These are phyloP conservation scores for Striga hermonthica DNA, from an alignment of 305 asterid genomes.

Conservation along the genomic window DNA sequence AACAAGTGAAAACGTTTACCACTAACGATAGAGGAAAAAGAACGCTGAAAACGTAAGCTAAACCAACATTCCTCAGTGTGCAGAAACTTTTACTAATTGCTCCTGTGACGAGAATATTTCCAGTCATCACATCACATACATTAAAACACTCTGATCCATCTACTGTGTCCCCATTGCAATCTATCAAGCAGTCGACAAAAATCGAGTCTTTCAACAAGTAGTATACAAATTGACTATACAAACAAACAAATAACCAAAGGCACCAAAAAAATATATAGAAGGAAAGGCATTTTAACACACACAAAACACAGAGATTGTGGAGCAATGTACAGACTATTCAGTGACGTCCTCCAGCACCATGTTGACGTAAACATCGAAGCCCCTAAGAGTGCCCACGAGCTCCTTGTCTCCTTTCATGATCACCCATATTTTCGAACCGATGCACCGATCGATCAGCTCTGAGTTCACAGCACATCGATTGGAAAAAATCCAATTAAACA, in stretches of 20 bases:
- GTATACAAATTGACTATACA: background rate
- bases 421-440: slow-evolving; percentile 33
- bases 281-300: background rate
- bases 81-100: too few relatives aligned
- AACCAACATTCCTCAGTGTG: too few relatives aligned
- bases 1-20: background rate
- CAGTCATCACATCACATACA: background rate
- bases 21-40: background rate
- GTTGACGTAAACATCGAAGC: slow-evolving; percentile 32
- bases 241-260: background rate
- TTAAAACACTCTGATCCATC: background rate
- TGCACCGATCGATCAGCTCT: slow-evolving; percentile 31
- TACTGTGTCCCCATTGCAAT: background rate
- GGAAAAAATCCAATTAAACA: slow-evolving; percentile 1
- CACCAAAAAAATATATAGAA: background rate
- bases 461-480: background rate
- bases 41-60: background rate
- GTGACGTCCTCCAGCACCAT: slow-evolving; percentile 34
- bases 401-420: slow-evolving; percentile 36
- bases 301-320: background rate
- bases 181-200: background rate
- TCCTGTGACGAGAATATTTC: background rate
- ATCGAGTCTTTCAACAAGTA: too few relatives aligned
- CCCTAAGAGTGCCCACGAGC: slow-evolving; percentile 29
- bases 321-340: slow-evolving; percentile 24